phyloP scores from a whole-genome alignment of 2,329 filamentous ascomycete genomes.

The Cladobotryum protrusum region DNA sequence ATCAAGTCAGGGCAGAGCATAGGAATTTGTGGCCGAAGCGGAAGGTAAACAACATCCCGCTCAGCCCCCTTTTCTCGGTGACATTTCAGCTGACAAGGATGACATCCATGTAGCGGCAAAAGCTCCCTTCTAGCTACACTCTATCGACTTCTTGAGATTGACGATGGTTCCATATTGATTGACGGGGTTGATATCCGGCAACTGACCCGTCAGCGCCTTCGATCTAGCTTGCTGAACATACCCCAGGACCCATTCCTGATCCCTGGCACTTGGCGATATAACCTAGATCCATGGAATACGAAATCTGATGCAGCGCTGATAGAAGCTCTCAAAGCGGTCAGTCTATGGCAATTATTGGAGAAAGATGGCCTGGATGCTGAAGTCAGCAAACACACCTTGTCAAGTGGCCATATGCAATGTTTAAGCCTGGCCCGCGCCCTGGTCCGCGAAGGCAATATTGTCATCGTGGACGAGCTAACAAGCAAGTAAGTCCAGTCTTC shows the following conservation, averaged over 20 bases:
- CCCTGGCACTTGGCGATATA: slow-evolving; percentile 31
- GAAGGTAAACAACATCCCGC: slow-evolving; percentile 14
- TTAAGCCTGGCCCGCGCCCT: slow-evolving; percentile 18
- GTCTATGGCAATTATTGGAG: slow-evolving; percentile 13
- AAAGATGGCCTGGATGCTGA: slow-evolving; percentile 15
- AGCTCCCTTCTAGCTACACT: slow-evolving; percentile 32
- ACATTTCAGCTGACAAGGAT: no score
- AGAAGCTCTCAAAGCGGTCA: slow-evolving; percentile 3
- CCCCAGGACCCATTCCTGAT: slow-evolving; percentile 47
- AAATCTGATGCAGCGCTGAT: not conserved
- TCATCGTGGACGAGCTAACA: slow-evolving; percentile 35
- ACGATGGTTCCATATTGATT: slow-evolving; percentile 29
- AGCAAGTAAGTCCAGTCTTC: slow-evolving; percentile 8
- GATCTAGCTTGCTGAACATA: slow-evolving; percentile 39
- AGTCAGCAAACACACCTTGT: slow-evolving; percentile 13
- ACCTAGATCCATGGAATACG: slow-evolving; percentile 30
- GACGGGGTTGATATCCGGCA: slow-evolving; percentile 33
- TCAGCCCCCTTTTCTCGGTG: slow-evolving; percentile 1
- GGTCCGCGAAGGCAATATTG: slow-evolving; percentile 25
- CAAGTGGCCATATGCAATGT: slow-evolving; percentile 19
- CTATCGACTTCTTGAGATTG: slow-evolving; percentile 32
- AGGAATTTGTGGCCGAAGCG: slow-evolving; percentile 28
- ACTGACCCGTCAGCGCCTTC: slow-evolving; percentile 34
- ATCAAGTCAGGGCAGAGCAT: slow-evolving; percentile 25
- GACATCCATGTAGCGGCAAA: slow-evolving; percentile 32